A percentile compares a stretch with the other conserved stretches of the same genome.
phyloP scores from a whole-genome alignment of 768 basidiomycete species.

The Guyanaporus albipodus region DNA sequence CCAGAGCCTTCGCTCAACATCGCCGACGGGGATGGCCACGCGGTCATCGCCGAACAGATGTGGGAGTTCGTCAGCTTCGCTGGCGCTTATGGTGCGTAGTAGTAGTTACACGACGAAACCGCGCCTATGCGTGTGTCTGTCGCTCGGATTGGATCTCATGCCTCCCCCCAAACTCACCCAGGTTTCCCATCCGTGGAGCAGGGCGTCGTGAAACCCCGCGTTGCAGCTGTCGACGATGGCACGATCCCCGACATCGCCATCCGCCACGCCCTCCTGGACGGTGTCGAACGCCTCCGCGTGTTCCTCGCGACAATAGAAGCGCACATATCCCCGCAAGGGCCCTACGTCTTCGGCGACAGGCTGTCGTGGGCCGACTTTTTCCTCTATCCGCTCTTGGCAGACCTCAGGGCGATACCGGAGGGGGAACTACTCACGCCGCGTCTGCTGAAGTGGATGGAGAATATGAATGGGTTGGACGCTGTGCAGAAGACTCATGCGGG shows the following conservation, averaged over 20 bases:
- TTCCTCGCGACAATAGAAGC: conserved; percentile 20
- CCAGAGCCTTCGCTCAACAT: conserved; percentile 27
- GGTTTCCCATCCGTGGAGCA: conserved; percentile 30
- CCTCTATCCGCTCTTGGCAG: conserved; percentile 30
- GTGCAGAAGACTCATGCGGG: conserved; percentile 23
- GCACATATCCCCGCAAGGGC: conserved; percentile 25
- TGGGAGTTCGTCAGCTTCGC: conserved; percentile 32
- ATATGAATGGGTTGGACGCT: conserved; percentile 24
- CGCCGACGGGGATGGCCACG: conserved; percentile 16
- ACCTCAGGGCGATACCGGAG: conserved; percentile 27
- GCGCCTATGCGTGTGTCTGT: no score
- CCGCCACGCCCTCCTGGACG: conserved; percentile 14
- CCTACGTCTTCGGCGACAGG: conserved; percentile 27
- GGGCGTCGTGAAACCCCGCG: conserved; percentile 32
- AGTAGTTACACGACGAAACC: no score
- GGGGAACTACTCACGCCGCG: conserved; percentile 23
- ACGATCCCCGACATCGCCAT: conserved; percentile 21
- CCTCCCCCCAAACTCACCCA: neutral
- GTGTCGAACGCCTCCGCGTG: conserved; percentile 13
- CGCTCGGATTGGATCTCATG: neutral
- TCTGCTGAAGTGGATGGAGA: conserved; percentile 22
- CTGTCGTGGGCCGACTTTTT: conserved; percentile 34
- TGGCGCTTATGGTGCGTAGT: conserved; percentile 20
- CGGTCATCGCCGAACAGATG: conserved; percentile 27
- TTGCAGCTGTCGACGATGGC: conserved; percentile 24